Evolutionary conservation across 257 asterid genomes (phyloP), one percentile per base, ranked within the genome.

Genomic region (Solanum chmielewskii): DNA sequence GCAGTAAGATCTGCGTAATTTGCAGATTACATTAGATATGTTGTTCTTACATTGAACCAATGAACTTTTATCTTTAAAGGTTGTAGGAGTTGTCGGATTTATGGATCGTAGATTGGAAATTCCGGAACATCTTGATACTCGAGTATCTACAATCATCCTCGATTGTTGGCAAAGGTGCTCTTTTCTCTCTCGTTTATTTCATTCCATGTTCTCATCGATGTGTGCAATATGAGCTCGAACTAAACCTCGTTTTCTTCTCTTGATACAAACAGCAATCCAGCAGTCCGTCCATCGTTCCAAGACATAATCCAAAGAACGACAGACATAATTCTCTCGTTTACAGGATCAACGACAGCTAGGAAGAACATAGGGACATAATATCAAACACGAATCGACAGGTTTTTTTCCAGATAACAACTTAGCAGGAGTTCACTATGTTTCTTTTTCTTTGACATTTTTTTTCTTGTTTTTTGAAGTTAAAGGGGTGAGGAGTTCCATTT

Each of bases 131-230:
- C 83, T 92, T 35, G 98, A 95, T 91, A 95, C 98, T 37, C 90
- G 84, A 83, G 86, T 95, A 11, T 89, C 95, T 82, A 84, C 95
- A 85, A 90, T 95, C 89, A 95, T 95, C 83, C 77, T 83, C 0
- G 95, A 95, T 83, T 94, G 98, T 83, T 95, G 98, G 98, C 89
- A 86, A 88, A 92, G 98, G 98, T 95, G 85, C 33, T 62, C 75
- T 23, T 49, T 21, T 14, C 42, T 23, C 69, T 83, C 83, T 33
- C 1, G 35, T 80, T 14, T 82, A 11, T 70, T 25, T 11, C 52
- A 29, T 23, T 47, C 59, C 60, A 20, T 84, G 14, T 35, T 14
- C 25, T 80, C 85, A 80, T 80, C 6, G 11, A 45, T 49, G 29
- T 49, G 18, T 80, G 44, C 68, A 47, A 80, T 47, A 31, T 47